A percentile compares a stretch with the other conserved stretches of the same genome.
Evolutionary conservation across 1,139 yeast species (phyloP).

Genomic region (Blastobotrys proliferans): DNA sequence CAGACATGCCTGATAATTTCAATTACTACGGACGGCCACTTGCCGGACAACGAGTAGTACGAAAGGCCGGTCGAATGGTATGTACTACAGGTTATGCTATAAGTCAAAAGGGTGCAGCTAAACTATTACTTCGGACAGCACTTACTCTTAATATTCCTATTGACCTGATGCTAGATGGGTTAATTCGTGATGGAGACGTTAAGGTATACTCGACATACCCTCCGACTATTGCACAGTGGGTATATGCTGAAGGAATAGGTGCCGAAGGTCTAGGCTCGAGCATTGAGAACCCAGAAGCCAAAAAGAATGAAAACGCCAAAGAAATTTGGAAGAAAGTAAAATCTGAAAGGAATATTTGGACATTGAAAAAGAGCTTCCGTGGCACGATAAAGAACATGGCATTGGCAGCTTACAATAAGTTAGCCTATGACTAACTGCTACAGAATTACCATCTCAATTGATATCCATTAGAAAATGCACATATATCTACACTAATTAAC

Average conservation of each 20-base stretch:
- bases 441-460: no score
- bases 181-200: not conserved
- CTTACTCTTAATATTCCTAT: not conserved
- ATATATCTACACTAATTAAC: no score
- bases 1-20: not conserved
- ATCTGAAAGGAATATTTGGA: not conserved
- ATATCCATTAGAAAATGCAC: no score
- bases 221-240: not conserved
- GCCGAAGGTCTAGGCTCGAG: not conserved
- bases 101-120: not conserved
- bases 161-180: not conserved
- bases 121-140: not conserved
- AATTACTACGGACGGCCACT: not conserved
- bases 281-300: not conserved
- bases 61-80: not conserved
- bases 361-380: not conserved
- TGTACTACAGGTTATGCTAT: not conserved
- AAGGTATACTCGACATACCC: not conserved
- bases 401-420: not conserved
- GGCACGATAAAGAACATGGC: not conserved
- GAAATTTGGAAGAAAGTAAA: not conserved
- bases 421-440: no score
- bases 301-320: not conserved
- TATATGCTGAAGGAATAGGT: not conserved
- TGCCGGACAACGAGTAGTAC: not conserved